A percentile compares a stretch with the other conserved stretches of the same genome.
phyloP scores from a whole-genome alignment of 2,329 filamentous ascomycete genomes.

The Penicillium hesseltinei region DNA sequence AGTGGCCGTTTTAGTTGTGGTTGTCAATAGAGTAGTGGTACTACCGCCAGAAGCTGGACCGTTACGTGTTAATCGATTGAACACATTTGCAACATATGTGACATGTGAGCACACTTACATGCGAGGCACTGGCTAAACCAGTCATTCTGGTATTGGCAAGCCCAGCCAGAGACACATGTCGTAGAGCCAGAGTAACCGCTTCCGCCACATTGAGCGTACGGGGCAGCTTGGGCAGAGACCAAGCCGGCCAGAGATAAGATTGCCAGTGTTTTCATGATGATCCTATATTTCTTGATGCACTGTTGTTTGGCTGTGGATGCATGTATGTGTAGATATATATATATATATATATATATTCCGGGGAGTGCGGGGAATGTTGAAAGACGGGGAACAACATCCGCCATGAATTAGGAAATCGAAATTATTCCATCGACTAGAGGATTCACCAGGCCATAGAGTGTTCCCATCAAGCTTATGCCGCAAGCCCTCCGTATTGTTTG shows the following conservation, averaged over 20 bases:
- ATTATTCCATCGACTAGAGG: not conserved
- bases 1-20: not conserved
- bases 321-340: too few relatives aligned
- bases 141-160: constrained; percentile 19
- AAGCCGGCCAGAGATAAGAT: constrained; percentile 19
- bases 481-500: constrained; percentile 18
- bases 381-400: not conserved
- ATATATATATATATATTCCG: not conserved
- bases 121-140: constrained; percentile 25
- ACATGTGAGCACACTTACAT: constrained; percentile 5
- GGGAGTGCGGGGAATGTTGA: not conserved
- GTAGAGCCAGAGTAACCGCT: constrained; percentile 16
- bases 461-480: not conserved
- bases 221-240: constrained; percentile 21
- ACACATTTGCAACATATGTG: not conserved
- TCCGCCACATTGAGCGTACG: constrained; percentile 23
- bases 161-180: constrained; percentile 13
- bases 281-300: not conserved
- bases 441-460: not conserved
- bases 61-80: not conserved
- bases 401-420: constrained; percentile 9
- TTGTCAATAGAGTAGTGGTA: constrained; percentile 2
- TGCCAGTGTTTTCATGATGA: constrained; percentile 20
- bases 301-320: not conserved
- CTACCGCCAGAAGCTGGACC: not conserved